These are phyloP conservation scores for Dryas integrifolia DNA, from an alignment of 331 rosid genomes.

Conservation along the genomic window DNA sequence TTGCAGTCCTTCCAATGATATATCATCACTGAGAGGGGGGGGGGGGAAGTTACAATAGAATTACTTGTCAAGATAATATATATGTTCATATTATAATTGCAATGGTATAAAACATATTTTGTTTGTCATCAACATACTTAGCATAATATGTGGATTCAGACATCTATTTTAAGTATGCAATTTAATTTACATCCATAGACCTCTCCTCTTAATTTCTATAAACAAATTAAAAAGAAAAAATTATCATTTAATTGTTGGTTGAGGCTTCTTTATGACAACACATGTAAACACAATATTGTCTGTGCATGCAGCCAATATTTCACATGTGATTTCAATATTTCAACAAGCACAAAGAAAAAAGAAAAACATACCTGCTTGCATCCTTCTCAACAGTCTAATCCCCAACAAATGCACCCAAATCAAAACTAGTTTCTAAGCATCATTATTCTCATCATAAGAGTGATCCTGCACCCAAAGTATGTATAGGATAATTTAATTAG, in stretches of 20 bases:
- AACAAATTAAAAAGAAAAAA: neutral
- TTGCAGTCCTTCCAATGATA: conserved; percentile 84
- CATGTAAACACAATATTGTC: neutral
- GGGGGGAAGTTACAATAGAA: conserved; percentile 3
- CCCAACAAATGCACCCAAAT: conserved; percentile 80
- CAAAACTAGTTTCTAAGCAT: conserved; percentile 47
- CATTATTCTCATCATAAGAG: conserved; percentile 32
- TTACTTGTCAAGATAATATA: conserved; percentile 8
- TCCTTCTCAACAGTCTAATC: conserved; percentile 77
- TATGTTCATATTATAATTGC: neutral
- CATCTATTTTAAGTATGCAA: neutral
- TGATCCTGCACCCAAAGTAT: conserved; percentile 19
- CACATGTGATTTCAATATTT: no score
- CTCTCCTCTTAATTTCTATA: neutral
- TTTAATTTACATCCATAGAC: neutral
- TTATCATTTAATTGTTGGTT: neutral
- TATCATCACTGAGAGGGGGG: conserved; percentile 50
- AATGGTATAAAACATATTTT: neutral
- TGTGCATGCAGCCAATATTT: no score
- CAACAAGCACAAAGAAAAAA: neutral
- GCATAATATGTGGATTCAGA: neutral
- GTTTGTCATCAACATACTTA: neutral
- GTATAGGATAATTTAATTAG: neutral
- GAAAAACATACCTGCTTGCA: conserved; percentile 41
- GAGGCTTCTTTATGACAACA: neutral